Conservation (phyloP, 805 yeast species). For the Hanseniaspora jakobsenii region DNA sequence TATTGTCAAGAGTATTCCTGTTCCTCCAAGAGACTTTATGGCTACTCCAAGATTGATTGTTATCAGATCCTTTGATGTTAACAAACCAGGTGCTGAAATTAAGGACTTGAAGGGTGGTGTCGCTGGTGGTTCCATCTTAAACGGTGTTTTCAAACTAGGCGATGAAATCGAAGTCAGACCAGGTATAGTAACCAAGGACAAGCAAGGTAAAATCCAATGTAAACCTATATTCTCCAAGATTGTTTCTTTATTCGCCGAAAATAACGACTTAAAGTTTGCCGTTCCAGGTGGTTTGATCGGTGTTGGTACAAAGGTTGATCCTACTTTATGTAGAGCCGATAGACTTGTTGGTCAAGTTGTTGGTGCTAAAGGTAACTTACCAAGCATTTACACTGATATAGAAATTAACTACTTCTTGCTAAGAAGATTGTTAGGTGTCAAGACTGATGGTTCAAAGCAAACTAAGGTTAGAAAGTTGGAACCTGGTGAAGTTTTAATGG, state of each 20-base stretch:
- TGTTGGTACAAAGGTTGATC: conserved; percentile 98
- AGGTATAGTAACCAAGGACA: conserved; percentile 95
- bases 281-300: conserved; percentile 99
- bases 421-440: conserved; percentile 95
- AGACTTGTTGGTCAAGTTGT: conserved; percentile 98
- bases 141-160: conserved; percentile 92
- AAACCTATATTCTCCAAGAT: conserved; percentile 90
- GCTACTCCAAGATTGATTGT: conserved; percentile 93
- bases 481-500: conserved; percentile 94
- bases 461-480: conserved; percentile 93
- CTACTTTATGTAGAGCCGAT: conserved; percentile 97
- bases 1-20: conserved; percentile 86
- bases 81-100: conserved; percentile 96
- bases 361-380: conserved; percentile 92
- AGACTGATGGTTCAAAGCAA: conserved; percentile 93
- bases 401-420: conserved; percentile 93
- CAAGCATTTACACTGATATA: conserved; percentile 91
- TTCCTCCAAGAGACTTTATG: conserved; percentile 87
- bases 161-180: conserved; percentile 99
- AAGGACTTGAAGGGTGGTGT: conserved; percentile 98
- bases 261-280: conserved; percentile 93
- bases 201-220: conserved; percentile 77
- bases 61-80: conserved; percentile 95
- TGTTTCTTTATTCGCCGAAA: conserved; percentile 91
- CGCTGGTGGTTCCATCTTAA: conserved; percentile 97